Evolutionary conservation across 495 filamentous ascomycete species (phyloP).

Genomic region (Immersiella caudata): DNA sequence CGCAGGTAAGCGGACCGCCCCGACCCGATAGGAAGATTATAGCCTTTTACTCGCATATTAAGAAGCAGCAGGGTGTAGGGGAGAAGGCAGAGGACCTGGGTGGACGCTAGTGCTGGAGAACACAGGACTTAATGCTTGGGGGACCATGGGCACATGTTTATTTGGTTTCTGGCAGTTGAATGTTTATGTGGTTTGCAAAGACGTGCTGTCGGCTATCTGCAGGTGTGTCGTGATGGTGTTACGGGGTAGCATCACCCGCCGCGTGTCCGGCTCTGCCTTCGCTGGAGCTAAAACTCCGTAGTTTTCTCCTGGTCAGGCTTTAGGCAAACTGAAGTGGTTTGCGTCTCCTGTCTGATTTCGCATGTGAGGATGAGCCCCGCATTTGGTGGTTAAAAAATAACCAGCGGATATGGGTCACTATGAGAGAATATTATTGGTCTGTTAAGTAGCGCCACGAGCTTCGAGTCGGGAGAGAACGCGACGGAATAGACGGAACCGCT

Average conservation of each 20-base stretch:
- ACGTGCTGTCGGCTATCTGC: too few species aligned
- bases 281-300: too few species aligned
- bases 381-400: constrained; percentile 9
- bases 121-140: constrained; percentile 18
- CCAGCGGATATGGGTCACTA: constrained; percentile 2
- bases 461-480: too few species aligned
- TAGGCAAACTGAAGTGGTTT: neutral
- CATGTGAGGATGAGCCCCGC: constrained; percentile 7
- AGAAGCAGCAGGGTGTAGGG: constrained; percentile 20
- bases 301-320: too few species aligned
- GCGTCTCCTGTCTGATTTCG: constrained; percentile 3
- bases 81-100: constrained; percentile 20
- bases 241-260: too few species aligned
- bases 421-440: too few species aligned
- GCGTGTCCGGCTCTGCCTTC: too few species aligned
- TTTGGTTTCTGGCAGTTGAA: constrained; percentile 3
- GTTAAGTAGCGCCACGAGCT: too few species aligned
- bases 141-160: neutral
- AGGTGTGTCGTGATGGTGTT: too few species aligned
- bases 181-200: too few species aligned
- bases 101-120: constrained; percentile 24
- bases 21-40: constrained; percentile 22
- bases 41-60: constrained; percentile 20
- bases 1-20: constrained; percentile 18
- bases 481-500: too few species aligned